Base-by-base conservation (phyloP, 2,329 filamentous ascomycete genomes). In the Epichloe bromicola region DNA sequence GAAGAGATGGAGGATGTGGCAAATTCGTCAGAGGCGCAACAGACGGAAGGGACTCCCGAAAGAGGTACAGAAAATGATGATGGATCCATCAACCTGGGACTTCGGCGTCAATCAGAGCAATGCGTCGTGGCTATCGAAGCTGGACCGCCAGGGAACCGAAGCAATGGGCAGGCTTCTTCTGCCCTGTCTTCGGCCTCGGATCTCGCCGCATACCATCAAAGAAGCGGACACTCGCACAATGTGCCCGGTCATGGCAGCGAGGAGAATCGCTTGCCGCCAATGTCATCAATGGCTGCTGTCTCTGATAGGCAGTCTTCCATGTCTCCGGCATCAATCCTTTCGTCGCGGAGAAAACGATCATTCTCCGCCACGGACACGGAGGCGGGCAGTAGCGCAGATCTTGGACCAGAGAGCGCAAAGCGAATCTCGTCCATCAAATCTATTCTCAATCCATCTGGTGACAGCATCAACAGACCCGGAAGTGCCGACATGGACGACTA, bases 391-490 rank as follows among this genome's bases (percentile, higher is more conserved):
- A 52, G 57, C 7, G 59, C 62, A 34, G 69, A 73, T 38, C 58
- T 60, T n/a, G 67, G 68, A 2, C 67, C 71, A 23, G 74, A 79
- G 26, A 68, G 67, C 38, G 67, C 78, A 41, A 76, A 85, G 62
- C 79, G 85, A 14, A 67, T 88, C 4, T 86, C 82, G 17, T 87
- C 84, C 3, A 89, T 89, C 54, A 86, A 83, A 56, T 86, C 85
- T 5, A 83, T 89, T 43, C 68, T 90, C 12, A 89, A 88, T 55
- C 80, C 80, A 3, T 59, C 55, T 7, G 56, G 55, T n/a, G 56
- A 57, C n/a, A 54, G 57, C 19, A 56, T 55, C 8, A 55, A 53
- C 17, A 51, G 58, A 23, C 53, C 54, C 17, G 66, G 71, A 54
- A 63, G 68, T 52, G 60, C 70, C 45, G 63, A 65, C 45, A 60